Base-by-base conservation (phyloP, 176 grass and related monocot species). In the Zoysia japonica region DNA sequence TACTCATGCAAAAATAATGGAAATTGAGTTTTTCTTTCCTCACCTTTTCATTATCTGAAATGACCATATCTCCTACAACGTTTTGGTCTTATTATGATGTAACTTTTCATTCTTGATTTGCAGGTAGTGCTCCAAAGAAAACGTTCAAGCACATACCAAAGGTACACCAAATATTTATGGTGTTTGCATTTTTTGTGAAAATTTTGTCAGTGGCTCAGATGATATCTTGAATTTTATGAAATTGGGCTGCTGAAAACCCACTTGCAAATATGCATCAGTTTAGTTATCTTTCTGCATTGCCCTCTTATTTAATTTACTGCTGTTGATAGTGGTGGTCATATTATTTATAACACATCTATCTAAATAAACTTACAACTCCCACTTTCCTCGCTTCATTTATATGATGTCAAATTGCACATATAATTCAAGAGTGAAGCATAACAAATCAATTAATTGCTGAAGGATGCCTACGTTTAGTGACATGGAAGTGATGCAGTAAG, bases 61-160 rank as follows among this genome's bases (percentile, higher is more conserved):
- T 89, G 73, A 65, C n/a, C 43, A 20, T 49, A 13, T 28, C 43
- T 71, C 7, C 60, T 70, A 63, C 45, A 5, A 1, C 55, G 45
- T 37, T 7, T 65, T 43, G 20, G 9, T 11, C 41, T 37, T 69
- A 16, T 39, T 72, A 37, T 82, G 47, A 38, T 12, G 7, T 76
- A 66, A 44, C 46, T 9, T 74, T 71, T 10, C 12, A 66, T 68
- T 55, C 47, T 55, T 90, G 71, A 61, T 77, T 71, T 89, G 82
- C 72, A 90, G 93, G 71, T 47, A 75, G 20, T 82, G 82, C 76
- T 37, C 82, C 88, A 1, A 89, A 88, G 75, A 88, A 78, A 87
- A 91, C 62, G 76, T 95, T 95, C 81, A 99, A 95, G 86, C 92
- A 99, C 82, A 99, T 99, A 79, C 96, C 96, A 28, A 99, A 95